Base-by-base conservation (phyloP, 805 yeast genomes). In the Hanseniaspora singularis region DNA sequence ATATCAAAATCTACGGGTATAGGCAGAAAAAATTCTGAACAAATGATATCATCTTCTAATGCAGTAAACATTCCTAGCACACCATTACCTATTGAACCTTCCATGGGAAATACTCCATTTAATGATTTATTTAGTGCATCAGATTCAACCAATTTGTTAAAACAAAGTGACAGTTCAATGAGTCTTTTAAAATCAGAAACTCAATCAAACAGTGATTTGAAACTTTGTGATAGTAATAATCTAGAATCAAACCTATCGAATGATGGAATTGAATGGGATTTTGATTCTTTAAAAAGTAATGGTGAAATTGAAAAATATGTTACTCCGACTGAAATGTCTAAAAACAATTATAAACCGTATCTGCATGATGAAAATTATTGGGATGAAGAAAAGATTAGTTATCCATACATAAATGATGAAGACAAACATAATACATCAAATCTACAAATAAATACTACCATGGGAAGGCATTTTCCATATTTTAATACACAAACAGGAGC, bases 211-310 rank as follows among this genome's bases (percentile, higher is more conserved):
- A n/a, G n/a, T n/a, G n/a, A n/a, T n/a, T n/a, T n/a, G n/a, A n/a
- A n/a, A n/a, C n/a, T n/a, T n/a, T n/a, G n/a, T n/a, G n/a, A n/a
- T n/a, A n/a, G n/a, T n/a, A n/a, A n/a, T n/a, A n/a, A n/a, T n/a
- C n/a, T n/a, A n/a, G n/a, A n/a, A n/a, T n/a, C n/a, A n/a, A n/a
- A n/a, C n/a, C n/a, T n/a, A n/a, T n/a, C n/a, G n/a, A n/a, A n/a
- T n/a, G n/a, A n/a, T n/a, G n/a, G n/a, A n/a, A n/a, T 81, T 19
- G 79, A 81, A 58, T 86, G 95, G 96, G 95, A 86, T 63, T 86
- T 86, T 57, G 95, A 86, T 60, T 81, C 92, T 0, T 64, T 84
- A 46, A 79, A 81, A 56, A 73, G 81, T 34, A 71, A 27, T 22
- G 34, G 76, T 28, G 89, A 82, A 52, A 82, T 81, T 58, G 77